These are phyloP conservation scores for Fusarium fujikuroi DNA, from an alignment of 2,329 filamentous ascomycete genomes.

Conservation along the genomic window DNA sequence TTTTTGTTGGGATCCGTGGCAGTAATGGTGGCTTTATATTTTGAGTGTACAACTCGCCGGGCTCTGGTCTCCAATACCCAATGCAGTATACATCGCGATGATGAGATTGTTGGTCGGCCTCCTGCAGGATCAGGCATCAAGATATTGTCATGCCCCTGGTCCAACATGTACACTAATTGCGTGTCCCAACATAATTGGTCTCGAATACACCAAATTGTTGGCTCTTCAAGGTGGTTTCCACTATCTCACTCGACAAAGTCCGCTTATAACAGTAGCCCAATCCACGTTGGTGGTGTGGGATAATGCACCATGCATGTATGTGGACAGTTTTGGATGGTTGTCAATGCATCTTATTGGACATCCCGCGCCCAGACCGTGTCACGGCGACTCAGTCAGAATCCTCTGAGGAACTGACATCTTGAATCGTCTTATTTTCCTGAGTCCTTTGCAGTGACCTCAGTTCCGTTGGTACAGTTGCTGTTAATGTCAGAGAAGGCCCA, in stretches of 20 bases:
- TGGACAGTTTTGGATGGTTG: not conserved
- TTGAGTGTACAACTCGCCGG: not conserved
- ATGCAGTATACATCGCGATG: not conserved
- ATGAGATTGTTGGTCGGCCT: not conserved
- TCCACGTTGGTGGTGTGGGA: not conserved
- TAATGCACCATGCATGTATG: not conserved
- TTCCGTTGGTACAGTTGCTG: not conserved
- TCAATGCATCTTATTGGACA: not conserved
- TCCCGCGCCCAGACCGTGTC: not conserved
- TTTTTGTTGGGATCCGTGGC: not conserved
- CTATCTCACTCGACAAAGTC: not conserved
- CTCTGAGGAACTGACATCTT: not conserved
- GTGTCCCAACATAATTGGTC: not conserved
- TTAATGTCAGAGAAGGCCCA: not conserved
- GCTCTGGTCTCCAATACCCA: not conserved
- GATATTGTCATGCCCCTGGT: not conserved
- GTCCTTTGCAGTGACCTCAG: not conserved
- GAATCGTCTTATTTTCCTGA: too few relatives aligned
- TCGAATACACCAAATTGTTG: not conserved
- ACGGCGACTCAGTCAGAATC: not conserved
- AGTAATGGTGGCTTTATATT: not conserved
- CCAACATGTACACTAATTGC: not conserved
- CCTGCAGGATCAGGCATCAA: constrained; percentile 1
- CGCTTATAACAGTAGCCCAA: too few relatives aligned
- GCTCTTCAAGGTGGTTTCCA: not conserved